These are phyloP conservation scores for Oemleria cerasiformis DNA, from an alignment of 306 rosid genomes.

Conservation along the genomic window DNA sequence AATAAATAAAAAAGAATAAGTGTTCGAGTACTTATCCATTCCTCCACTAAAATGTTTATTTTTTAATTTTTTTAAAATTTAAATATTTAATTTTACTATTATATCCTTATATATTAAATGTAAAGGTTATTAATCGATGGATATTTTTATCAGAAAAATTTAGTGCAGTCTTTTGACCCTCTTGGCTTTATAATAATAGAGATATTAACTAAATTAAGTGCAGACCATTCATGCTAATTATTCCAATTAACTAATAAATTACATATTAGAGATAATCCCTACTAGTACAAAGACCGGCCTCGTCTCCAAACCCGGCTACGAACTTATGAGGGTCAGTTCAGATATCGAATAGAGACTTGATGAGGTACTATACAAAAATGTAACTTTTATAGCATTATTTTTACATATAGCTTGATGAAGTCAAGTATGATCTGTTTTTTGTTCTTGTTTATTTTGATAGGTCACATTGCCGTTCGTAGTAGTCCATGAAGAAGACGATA, in stretches of 20 bases:
- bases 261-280: constrained; percentile 54
- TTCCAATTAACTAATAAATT: background rate
- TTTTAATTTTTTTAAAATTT: too few species aligned
- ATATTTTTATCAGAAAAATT: too few species aligned
- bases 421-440: background rate
- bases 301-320: constrained; percentile 79
- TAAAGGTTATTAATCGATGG: too few species aligned
- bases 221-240: background rate
- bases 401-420: background rate
- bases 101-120: too few species aligned
- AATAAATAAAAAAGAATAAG: too few species aligned
- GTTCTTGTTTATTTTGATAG: constrained; percentile 25
- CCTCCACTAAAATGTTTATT: too few species aligned
- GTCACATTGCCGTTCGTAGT: constrained; percentile 69
- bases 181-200: too few species aligned
- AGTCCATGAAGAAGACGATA: constrained; percentile 74
- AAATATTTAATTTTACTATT: too few species aligned
- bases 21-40: too few species aligned
- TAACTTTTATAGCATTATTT: background rate
- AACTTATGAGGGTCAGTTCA: constrained; percentile 52
- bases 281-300: constrained; percentile 79
- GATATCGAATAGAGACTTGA: constrained; percentile 45
- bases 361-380: constrained; percentile 34
- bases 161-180: too few species aligned
- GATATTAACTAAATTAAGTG: background rate